A percentile compares a stretch with the other conserved stretches of the same genome.
phyloP scores from a whole-genome alignment of 2,329 filamentous ascomycete species.

The Trichoderma cornu-damae region DNA sequence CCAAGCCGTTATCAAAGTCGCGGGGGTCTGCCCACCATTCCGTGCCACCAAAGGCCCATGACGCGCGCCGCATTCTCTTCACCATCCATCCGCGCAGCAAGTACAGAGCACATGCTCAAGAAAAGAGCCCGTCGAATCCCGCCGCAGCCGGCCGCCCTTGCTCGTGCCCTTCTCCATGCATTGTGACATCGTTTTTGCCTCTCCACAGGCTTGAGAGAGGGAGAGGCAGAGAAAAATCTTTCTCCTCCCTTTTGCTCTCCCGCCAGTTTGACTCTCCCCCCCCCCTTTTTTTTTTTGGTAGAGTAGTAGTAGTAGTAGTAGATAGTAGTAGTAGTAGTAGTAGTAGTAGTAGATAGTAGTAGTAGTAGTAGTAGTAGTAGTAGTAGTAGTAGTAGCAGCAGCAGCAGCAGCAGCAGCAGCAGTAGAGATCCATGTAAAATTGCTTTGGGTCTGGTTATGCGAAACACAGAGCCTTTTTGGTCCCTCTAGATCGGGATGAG shows the following conservation, averaged over 20 bases:
- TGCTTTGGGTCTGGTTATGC: neutral
- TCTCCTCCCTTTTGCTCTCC: neutral
- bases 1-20: constrained; percentile 12
- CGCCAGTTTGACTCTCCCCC: neutral
- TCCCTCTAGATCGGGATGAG: constrained; percentile 16
- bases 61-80: neutral
- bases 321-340: too few species aligned
- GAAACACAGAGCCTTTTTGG: constrained; percentile 3
- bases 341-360: too few species aligned
- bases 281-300: neutral
- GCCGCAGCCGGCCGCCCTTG: neutral
- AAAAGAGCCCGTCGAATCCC: constrained; percentile 1
- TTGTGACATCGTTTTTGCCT: constrained; percentile 16
- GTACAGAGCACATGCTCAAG: neutral
- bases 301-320: too few species aligned
- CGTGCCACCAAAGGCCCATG: constrained; percentile 1
- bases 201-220: neutral
- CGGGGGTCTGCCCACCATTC: constrained; percentile 12
- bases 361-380: too few species aligned
- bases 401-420: too few species aligned
- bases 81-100: neutral
- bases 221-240: neutral
- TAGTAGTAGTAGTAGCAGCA: too few species aligned
- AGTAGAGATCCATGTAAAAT: neutral
- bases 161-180: constrained; percentile 11